These are phyloP conservation scores for Cinchona pubescens DNA, from an alignment of 257 asterid species.

Conservation along the genomic window DNA sequence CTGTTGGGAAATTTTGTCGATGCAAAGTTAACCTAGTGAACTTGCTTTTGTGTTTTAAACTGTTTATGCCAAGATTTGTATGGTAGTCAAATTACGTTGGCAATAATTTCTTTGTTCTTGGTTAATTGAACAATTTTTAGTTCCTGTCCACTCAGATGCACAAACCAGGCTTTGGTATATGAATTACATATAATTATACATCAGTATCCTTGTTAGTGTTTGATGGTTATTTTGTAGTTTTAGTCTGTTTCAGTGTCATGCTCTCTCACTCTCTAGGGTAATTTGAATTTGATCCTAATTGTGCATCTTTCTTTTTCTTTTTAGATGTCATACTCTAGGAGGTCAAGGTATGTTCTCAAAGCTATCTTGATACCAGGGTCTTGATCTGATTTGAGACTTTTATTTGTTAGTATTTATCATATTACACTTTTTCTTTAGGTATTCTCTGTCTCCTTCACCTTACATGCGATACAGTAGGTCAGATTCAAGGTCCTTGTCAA, in stretches of 20 bases:
- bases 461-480: slow-evolving; percentile 43
- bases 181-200: too few species aligned
- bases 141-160: not conserved
- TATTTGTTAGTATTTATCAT: not conserved
- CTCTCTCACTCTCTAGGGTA: too few species aligned
- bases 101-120: not conserved
- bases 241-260: too few species aligned
- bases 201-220: not conserved
- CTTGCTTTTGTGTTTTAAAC: too few species aligned
- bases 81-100: not conserved
- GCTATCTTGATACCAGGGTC: not conserved
- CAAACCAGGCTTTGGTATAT: not conserved
- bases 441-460: slow-evolving; percentile 57
- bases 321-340: slow-evolving; percentile 79
- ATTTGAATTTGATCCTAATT: not conserved
- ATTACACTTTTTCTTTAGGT: slow-evolving; percentile 27
- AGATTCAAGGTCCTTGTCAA: slow-evolving; percentile 51
- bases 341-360: slow-evolving; percentile 53
- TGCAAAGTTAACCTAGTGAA: not conserved
- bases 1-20: too few species aligned
- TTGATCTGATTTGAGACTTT: not conserved
- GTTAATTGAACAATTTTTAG: not conserved
- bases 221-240: too few species aligned
- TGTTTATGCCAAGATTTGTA: too few species aligned
- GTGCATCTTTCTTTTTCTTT: not conserved